Percentiles rank a stretch among this genome's conserved stretches.
These are phyloP conservation scores for Sanghuangporus sanghuang DNA, from an alignment of 1,284 basidiomycete species.

Conservation along the genomic window DNA sequence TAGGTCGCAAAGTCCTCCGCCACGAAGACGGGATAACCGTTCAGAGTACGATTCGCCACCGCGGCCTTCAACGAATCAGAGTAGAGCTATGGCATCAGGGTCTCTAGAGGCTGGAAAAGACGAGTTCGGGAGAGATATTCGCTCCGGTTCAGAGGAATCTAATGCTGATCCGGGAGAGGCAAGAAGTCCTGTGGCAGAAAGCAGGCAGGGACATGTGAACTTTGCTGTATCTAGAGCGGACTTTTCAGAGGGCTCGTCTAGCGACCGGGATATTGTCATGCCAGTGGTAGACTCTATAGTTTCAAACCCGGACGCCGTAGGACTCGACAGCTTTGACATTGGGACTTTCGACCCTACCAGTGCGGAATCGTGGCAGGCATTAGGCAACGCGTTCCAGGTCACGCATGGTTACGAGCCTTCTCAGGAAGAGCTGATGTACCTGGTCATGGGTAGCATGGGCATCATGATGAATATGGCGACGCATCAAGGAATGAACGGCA, in stretches of 20 bases:
- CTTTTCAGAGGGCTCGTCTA: background rate
- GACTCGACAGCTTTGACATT: constrained; percentile 64
- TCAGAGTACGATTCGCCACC: constrained; percentile 51
- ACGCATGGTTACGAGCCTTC: constrained; percentile 62
- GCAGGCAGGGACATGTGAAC: background rate
- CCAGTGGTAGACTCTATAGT: background rate
- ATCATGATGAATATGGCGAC: constrained; percentile 16
- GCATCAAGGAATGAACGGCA: constrained; percentile 5
- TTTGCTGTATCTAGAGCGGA: background rate
- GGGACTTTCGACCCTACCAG: constrained; percentile 64
- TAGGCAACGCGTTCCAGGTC: constrained; percentile 67
- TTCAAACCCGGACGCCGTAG: constrained; percentile 22
- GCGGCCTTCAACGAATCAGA: constrained; percentile 28
- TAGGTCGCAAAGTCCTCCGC: constrained; percentile 67
- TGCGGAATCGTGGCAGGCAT: constrained; percentile 66
- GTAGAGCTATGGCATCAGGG: constrained; percentile 23
- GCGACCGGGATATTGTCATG: background rate
- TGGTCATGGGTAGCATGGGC: constrained; percentile 44
- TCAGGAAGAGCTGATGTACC: constrained; percentile 69
- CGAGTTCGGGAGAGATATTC: constrained; percentile 77
- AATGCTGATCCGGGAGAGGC: constrained; percentile 26
- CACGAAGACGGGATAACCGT: constrained; percentile 40
- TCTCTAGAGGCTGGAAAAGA: constrained; percentile 47
- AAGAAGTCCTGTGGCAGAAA: background rate
- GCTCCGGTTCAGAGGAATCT: constrained; percentile 41